phyloP scores from a whole-genome alignment of 345 rosid genomes.

The Hibiscus trionum region DNA sequence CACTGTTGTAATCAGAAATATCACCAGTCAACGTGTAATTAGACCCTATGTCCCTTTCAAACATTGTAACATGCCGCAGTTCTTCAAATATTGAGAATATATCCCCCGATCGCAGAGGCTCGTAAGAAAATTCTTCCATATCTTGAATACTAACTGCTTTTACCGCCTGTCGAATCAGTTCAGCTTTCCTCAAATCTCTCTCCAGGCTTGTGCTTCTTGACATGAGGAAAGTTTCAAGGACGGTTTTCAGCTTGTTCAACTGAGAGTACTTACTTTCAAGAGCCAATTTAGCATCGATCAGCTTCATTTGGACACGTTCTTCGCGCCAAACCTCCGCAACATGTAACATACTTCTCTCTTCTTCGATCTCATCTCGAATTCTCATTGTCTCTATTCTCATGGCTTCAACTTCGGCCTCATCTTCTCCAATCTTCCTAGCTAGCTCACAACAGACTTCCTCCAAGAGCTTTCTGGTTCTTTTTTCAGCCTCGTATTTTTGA shows the following conservation, averaged over 20 bases:
- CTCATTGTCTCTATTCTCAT: slow-evolving; percentile 16
- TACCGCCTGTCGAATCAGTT: slow-evolving; percentile 22
- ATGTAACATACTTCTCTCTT: slow-evolving; percentile 40
- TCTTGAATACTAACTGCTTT: slow-evolving; percentile 28
- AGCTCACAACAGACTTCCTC: slow-evolving; percentile 24
- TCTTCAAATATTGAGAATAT: slow-evolving; percentile 29
- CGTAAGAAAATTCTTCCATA: slow-evolving; percentile 25
- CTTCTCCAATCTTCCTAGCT: slow-evolving; percentile 23
- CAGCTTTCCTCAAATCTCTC: slow-evolving; percentile 30
- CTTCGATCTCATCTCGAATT: slow-evolving; percentile 26
- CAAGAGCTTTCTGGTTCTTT: slow-evolving; percentile 24
- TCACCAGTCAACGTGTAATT: not conserved
- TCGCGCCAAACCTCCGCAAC: slow-evolving; percentile 44
- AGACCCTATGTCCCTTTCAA: slow-evolving; percentile 14
- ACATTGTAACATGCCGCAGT: slow-evolving; percentile 11
- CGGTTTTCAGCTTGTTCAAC: slow-evolving; percentile 33
- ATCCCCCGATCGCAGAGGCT: slow-evolving; percentile 24
- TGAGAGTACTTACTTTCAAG: slow-evolving; percentile 33
- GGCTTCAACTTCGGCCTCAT: slow-evolving; percentile 27
- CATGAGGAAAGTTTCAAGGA: slow-evolving; percentile 29
- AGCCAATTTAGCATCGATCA: slow-evolving; percentile 30
- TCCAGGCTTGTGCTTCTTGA: slow-evolving; percentile 17
- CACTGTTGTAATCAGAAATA: not conserved
- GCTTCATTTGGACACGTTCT: slow-evolving; percentile 39
- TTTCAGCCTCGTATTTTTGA: slow-evolving; percentile 29